Evolutionary conservation across 805 yeast species (phyloP), one percentile per base, ranked within the genome.

Genomic region (Zygoascus flipseniorum): DNA sequence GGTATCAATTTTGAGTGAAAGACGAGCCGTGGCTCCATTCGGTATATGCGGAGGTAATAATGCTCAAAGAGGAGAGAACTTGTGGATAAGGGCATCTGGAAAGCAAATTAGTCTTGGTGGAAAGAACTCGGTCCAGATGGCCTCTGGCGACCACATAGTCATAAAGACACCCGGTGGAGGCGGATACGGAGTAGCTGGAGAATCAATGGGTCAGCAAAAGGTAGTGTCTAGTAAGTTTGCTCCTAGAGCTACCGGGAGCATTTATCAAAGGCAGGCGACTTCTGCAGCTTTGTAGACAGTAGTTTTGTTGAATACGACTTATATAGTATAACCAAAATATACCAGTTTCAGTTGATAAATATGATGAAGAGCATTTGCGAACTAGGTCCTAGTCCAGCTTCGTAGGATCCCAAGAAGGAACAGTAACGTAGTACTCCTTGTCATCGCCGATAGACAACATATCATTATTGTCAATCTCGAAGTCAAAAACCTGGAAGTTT

Each of bases 131-230:
- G 78, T 85, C 2, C 62, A 71, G 10, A 74, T 81, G 52, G 60
- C 69, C 14, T 66, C 75, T 4, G 93, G 93, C 2, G 95, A 88
- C 60, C 72, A 86, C 50, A 65, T 87, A 39, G 67, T 82, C 8
- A 80, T 88, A 39, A 67, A 72, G 60, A 86, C 95, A 0, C 95
- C 96, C 1, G 96, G 96, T 45, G 95, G 93, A 32, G 95, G 93
- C 45, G 95, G 89, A 0, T 86, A 75, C 66, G 95, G 95, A 10
- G 13, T n/a, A 35, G 39, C 16, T 35, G 39, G 39, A 5, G 41
- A n/a, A 46, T 9, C 49, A 9, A 4, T 4, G 5, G 41, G 31
- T 5, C 42, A 46, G 13, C 4, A 8, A n/a, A 35, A 35, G 39
- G 23, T 31, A 5, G 41, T 31, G 19, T 31, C 14, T 14, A 6